These are phyloP conservation scores for Hyphopichia buzzinii DNA, from an alignment of 1,139 yeast genomes.

Conservation along the genomic window DNA sequence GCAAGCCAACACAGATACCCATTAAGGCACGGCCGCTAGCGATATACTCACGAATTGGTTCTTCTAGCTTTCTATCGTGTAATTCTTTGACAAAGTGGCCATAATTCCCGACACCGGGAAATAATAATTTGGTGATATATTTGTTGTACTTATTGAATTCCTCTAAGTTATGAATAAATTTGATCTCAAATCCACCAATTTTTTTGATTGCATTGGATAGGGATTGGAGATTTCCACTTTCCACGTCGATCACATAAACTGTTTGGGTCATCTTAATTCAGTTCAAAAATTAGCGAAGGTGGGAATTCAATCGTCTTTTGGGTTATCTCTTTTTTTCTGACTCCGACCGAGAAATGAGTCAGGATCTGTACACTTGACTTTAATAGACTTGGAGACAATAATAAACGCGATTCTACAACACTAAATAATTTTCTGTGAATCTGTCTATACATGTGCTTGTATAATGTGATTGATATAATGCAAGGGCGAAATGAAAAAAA, in stretches of 20 bases:
- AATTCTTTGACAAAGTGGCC: conserved; percentile 86
- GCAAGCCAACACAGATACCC: conserved; percentile 98
- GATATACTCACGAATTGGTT: conserved; percentile 65
- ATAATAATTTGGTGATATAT: conserved; percentile 55
- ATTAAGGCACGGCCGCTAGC: conserved; percentile 74
- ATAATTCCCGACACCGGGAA: conserved; percentile 96
- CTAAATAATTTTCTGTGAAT: no score
- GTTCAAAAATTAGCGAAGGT: no score
- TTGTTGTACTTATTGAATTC: conserved; percentile 37
- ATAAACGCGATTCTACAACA: no score
- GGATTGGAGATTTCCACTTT: conserved; percentile 91
- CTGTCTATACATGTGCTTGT: no score
- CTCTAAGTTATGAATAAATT: conserved; percentile 41
- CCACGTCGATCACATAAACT: conserved; percentile 87
- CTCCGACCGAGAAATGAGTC: no score
- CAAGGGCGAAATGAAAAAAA: no score
- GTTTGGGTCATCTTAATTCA: conserved; percentile 20
- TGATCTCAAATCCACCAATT: conserved; percentile 63
- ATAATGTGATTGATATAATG: no score
- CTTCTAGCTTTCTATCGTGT: conserved; percentile 56
- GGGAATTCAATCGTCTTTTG: no score
- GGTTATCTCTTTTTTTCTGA: no score
- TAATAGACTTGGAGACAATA: no score
- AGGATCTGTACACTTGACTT: no score
- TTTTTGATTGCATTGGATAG: conserved; percentile 79